Evolutionary conservation across 345 rosid genomes (phyloP).

Genomic region (Citrus hindsii): DNA sequence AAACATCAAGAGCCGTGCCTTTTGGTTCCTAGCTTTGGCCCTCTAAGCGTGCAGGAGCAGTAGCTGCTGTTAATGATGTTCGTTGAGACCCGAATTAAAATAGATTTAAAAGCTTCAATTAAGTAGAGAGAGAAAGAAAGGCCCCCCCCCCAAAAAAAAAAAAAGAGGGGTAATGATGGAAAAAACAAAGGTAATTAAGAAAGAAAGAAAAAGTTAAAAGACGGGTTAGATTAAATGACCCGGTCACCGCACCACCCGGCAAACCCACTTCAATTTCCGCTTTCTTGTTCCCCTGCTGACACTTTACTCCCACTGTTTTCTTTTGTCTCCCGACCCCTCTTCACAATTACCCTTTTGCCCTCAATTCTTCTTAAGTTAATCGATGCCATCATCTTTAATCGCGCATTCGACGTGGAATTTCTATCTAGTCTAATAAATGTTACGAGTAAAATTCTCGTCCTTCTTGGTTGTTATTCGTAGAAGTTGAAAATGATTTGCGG

Average conservation of each 20-base stretch:
- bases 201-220: not conserved
- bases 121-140: not conserved
- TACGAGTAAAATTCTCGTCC: too few relatives aligned
- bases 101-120: not conserved
- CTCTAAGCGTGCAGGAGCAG: constrained; percentile 18
- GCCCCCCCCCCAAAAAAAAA: not conserved
- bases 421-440: too few relatives aligned
- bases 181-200: constrained; percentile 6
- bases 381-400: too few relatives aligned
- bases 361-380: too few relatives aligned
- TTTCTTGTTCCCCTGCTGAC: constrained; percentile 41
- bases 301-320: constrained; percentile 21
- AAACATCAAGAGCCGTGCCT: constrained; percentile 7
- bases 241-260: constrained; percentile 44
- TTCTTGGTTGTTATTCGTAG: too few relatives aligned
- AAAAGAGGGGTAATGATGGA: constrained; percentile 15
- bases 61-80: constrained; percentile 9
- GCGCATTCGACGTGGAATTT: too few relatives aligned
- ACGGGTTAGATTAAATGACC: constrained; percentile 12
- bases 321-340: constrained; percentile 3
- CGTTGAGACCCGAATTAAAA: not conserved
- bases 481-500: too few relatives aligned
- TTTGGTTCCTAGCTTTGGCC: not conserved
- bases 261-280: constrained; percentile 44
- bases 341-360: not conserved